These are phyloP conservation scores for Aureobasidium leucospermi DNA, from an alignment of 2,329 filamentous ascomycete genomes.

Conservation along the genomic window DNA sequence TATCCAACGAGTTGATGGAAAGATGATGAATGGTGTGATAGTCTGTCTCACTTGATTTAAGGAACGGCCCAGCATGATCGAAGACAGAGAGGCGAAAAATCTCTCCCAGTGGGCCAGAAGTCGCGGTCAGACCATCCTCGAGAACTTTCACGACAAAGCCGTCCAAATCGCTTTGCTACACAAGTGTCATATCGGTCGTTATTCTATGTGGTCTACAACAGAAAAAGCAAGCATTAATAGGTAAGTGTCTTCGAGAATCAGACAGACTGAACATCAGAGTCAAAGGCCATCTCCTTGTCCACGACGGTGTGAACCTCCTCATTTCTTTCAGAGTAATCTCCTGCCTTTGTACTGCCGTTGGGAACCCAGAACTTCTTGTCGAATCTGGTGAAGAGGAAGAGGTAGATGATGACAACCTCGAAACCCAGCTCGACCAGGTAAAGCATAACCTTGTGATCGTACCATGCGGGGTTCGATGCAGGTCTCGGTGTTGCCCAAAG, in stretches of 20 bases:
- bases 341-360: not conserved
- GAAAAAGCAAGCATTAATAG: too few relatives aligned
- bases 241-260: not conserved
- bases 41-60: too few relatives aligned
- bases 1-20: too few relatives aligned
- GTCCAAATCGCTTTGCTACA: too few relatives aligned
- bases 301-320: not conserved
- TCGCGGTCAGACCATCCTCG: too few relatives aligned
- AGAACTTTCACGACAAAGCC: too few relatives aligned
- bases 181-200: too few relatives aligned
- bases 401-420: constrained; percentile 25
- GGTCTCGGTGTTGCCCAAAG: constrained; percentile 22
- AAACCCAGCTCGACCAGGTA: constrained; percentile 25
- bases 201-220: too few relatives aligned
- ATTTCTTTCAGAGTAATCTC: not conserved
- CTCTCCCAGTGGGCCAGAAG: too few relatives aligned
- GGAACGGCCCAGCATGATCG: too few relatives aligned
- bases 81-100: too few relatives aligned
- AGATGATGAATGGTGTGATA: too few relatives aligned
- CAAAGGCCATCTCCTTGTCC: not conserved
- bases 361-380: constrained; percentile 25
- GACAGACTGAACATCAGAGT: not conserved
- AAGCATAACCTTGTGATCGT: constrained; percentile 23
- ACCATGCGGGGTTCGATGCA: constrained; percentile 24
- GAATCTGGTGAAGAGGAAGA: constrained; percentile 21